Percentiles rank a stretch among this genome's conserved stretches.
Conservation (phyloP, 768 basidiomycete genomes). For the Trametes cingulata region DNA sequence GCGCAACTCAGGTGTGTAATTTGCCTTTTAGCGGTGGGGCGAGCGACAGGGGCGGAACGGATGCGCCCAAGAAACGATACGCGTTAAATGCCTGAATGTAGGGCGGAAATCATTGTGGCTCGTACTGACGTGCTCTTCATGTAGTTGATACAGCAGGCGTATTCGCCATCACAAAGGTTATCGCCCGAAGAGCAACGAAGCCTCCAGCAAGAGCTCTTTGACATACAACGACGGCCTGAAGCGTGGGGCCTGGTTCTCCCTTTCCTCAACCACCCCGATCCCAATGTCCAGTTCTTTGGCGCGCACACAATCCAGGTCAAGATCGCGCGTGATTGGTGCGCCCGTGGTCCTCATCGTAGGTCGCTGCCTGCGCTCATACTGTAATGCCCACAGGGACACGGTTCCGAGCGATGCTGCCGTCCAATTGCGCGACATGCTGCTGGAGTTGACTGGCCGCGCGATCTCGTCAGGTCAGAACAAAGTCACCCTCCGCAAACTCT, state of each 20-base stretch:
- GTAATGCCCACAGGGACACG: slow-evolving; percentile 54
- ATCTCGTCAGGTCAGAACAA: slow-evolving; percentile 59
- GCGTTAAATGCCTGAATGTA: not conserved
- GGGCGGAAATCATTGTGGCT: not conserved
- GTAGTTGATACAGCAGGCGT: slow-evolving; percentile 73
- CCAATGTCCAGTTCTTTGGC: slow-evolving; percentile 91
- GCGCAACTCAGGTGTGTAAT: slow-evolving; percentile 56
- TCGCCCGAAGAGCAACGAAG: slow-evolving; percentile 61
- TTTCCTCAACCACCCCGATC: slow-evolving; percentile 67
- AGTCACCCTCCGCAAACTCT: slow-evolving; percentile 83
- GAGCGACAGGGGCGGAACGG: too few relatives aligned
- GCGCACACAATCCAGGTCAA: slow-evolving; percentile 94
- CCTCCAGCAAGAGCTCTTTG: slow-evolving; percentile 72
- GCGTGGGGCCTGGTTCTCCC: slow-evolving; percentile 87
- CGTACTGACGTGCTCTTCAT: too few relatives aligned
- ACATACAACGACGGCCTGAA: slow-evolving; percentile 72
- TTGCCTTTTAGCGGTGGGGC: not conserved
- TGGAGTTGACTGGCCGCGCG: slow-evolving; percentile 70
- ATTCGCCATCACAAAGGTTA: slow-evolving; percentile 50
- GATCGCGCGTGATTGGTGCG: slow-evolving; percentile 89
- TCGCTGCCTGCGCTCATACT: not conserved
- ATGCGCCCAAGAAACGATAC: too few relatives aligned
- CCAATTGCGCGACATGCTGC: slow-evolving; percentile 61
- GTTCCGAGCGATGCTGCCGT: slow-evolving; percentile 64
- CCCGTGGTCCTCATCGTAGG: slow-evolving; percentile 1